Percentiles rank a stretch among this genome's conserved stretches.
These are phyloP conservation scores for Pezicula radicicola DNA, from an alignment of 2,329 filamentous ascomycete genomes.

Conservation along the genomic window DNA sequence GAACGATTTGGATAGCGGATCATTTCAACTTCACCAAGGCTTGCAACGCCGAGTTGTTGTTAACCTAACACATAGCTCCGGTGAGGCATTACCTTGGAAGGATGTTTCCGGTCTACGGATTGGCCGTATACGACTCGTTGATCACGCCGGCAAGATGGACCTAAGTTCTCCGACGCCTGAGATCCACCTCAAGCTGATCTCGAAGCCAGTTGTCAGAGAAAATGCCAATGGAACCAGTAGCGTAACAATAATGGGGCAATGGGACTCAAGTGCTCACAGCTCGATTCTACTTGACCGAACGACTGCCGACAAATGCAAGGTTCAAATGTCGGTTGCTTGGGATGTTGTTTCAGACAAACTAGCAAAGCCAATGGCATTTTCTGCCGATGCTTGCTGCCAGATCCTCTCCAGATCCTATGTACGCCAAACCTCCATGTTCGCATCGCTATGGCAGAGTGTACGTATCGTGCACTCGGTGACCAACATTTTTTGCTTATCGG, in stretches of 20 bases:
- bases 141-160: constrained; percentile 81
- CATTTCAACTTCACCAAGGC: constrained; percentile 93
- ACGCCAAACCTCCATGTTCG: constrained; percentile 82
- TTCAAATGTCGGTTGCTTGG: constrained; percentile 86
- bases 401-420: constrained; percentile 82
- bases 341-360: constrained; percentile 81
- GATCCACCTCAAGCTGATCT: constrained; percentile 72
- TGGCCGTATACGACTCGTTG: constrained; percentile 78
- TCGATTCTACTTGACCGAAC: constrained; percentile 92
- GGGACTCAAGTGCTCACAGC: constrained; percentile 92
- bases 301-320: constrained; percentile 87
- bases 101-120: constrained; percentile 75
- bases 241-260: constrained; percentile 85
- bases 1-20: constrained; percentile 79
- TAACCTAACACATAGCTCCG: constrained; percentile 87
- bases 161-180: constrained; percentile 70
- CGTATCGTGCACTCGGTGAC: constrained; percentile 85
- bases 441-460: constrained; percentile 79
- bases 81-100: constrained; percentile 84
- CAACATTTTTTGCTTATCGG: constrained; percentile 79
- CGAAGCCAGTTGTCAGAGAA: constrained; percentile 74
- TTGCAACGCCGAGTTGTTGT: constrained; percentile 85
- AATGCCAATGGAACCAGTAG: constrained; percentile 89
- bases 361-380: constrained; percentile 85
- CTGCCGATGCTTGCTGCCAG: constrained; percentile 76